These are phyloP conservation scores for Xylaria polymorpha DNA, from an alignment of 2,329 filamentous ascomycete genomes.

Conservation along the genomic window DNA sequence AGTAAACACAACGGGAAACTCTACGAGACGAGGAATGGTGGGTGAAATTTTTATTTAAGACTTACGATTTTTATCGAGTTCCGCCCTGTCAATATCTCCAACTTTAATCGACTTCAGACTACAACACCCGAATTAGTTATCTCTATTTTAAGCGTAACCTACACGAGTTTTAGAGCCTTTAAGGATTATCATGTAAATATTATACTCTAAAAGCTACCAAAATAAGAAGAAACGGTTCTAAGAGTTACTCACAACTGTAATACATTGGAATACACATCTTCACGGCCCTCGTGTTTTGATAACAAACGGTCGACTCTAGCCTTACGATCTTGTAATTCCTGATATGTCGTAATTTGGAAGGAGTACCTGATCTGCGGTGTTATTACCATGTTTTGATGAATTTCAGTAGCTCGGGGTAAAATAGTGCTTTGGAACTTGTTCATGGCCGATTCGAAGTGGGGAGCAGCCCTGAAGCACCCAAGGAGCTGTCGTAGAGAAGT, in stretches of 20 bases:
- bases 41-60: background rate
- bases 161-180: background rate
- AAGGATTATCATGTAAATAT: background rate
- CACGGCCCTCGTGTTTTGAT: background rate
- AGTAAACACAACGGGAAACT: background rate
- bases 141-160: background rate
- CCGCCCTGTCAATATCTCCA: background rate
- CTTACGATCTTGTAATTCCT: background rate
- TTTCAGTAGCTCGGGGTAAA: background rate
- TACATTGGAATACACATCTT: background rate
- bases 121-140: background rate
- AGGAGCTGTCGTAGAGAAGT: background rate
- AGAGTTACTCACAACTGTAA: background rate
- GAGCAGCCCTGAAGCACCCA: conserved; percentile 4
- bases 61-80: conserved; percentile 7
- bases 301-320: background rate
- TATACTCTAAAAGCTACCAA: background rate
- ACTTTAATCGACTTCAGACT: background rate
- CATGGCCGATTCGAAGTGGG: background rate
- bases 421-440: background rate
- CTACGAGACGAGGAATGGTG: background rate
- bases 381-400: background rate
- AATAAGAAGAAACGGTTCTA: background rate
- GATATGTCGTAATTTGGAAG: background rate
- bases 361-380: background rate